Conservation (phyloP, 306 rosid genomes). For the Lupinus albus region DNA sequence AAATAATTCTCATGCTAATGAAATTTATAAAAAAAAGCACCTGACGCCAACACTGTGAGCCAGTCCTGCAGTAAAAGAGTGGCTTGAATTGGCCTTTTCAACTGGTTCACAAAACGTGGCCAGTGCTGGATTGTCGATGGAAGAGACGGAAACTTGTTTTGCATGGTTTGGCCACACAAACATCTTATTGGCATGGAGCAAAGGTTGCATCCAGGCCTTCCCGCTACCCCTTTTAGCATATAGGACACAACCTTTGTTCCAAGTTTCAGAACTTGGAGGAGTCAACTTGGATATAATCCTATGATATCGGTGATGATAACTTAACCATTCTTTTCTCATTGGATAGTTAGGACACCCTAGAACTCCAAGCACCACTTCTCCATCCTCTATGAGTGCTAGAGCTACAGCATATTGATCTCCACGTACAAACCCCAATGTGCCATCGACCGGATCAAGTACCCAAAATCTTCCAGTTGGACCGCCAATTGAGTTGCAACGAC, state of each 20-base stretch:
- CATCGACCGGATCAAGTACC: too few relatives aligned
- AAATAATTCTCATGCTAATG: conserved; percentile 1
- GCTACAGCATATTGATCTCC: conserved; percentile 79
- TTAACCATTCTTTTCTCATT: conserved; percentile 47
- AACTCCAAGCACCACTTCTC: conserved; percentile 44
- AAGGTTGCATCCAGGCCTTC: conserved; percentile 75
- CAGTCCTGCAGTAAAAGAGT: conserved; percentile 40
- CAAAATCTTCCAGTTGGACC: too few relatives aligned
- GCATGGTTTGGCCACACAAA: conserved; percentile 61
- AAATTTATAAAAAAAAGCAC: conserved; percentile 39
- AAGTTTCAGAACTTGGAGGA: conserved; percentile 58
- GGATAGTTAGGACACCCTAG: conserved; percentile 85
- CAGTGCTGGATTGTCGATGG: too few relatives aligned
- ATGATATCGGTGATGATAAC: conserved; percentile 42
- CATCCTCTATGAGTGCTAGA: conserved; percentile 43
- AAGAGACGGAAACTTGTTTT: conserved; percentile 35
- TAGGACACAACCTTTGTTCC: conserved; percentile 68
- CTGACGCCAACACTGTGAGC: conserved; percentile 73
- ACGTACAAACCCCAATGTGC: too few relatives aligned
- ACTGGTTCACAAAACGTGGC: too few relatives aligned
- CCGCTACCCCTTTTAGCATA: conserved; percentile 67
- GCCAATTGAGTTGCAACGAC: too few relatives aligned
- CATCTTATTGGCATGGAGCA: conserved; percentile 30
- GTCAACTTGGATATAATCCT: conserved; percentile 60
- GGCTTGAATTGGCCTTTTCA: too few relatives aligned